phyloP scores from a whole-genome alignment of 164 flowering plant genomes.

The Chimonanthus praecox region DNA sequence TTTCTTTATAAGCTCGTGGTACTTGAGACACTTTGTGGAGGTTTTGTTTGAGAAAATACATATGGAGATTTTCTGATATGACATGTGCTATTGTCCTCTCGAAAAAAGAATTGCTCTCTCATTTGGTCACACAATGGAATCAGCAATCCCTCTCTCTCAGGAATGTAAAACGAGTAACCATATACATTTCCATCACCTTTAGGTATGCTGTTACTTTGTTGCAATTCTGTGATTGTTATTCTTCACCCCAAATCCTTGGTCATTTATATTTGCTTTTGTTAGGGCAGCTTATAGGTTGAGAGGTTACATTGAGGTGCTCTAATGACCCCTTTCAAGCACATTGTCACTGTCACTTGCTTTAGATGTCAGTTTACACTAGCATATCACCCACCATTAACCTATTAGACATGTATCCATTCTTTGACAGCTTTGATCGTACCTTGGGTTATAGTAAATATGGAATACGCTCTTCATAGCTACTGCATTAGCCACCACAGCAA shows the following conservation, averaged over 20 bases:
- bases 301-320: neutral
- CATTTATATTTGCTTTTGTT: neutral
- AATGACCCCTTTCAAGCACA: neutral
- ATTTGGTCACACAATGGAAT: too few relatives aligned
- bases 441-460: slow-evolving; percentile 74
- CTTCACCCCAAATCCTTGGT: neutral
- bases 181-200: too few relatives aligned
- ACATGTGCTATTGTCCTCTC: too few relatives aligned
- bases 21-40: too few relatives aligned
- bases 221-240: too few relatives aligned
- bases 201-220: too few relatives aligned
- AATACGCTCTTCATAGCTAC: slow-evolving; percentile 50
- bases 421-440: slow-evolving; percentile 35
- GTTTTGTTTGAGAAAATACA: too few relatives aligned
- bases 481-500: slow-evolving; percentile 52
- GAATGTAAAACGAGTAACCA: too few relatives aligned
- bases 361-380: neutral
- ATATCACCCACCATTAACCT: neutral
- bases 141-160: too few relatives aligned
- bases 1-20: too few relatives aligned
- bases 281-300: neutral
- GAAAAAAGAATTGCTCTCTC: too few relatives aligned
- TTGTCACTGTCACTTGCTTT: neutral
- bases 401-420: neutral
- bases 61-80: too few relatives aligned